Conservation (phyloP, 1,139 yeast species). For the Yamadazyma aaseri region DNA sequence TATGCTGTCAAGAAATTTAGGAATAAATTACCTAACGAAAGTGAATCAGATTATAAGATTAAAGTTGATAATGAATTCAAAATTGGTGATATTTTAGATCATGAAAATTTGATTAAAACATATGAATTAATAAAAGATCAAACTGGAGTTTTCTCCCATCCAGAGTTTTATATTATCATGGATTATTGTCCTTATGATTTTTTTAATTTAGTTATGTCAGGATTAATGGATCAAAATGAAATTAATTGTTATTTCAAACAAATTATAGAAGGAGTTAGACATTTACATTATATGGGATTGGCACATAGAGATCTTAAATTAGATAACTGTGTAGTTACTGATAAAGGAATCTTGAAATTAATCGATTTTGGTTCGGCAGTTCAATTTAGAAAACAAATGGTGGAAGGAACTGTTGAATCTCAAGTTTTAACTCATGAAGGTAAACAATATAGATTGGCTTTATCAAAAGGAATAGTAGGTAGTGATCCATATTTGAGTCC, state of each 20-base stretch:
- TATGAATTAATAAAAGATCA: slow-evolving; percentile 55
- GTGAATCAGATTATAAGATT: slow-evolving; percentile 53
- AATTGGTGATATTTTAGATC: slow-evolving; percentile 59
- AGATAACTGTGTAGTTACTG: slow-evolving; percentile 72
- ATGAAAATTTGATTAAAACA: slow-evolving; percentile 64
- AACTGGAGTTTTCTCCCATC: slow-evolving; percentile 24
- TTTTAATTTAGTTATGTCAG: slow-evolving; percentile 75
- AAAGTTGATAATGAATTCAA: slow-evolving; percentile 68
- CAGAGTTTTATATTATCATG: slow-evolving; percentile 63
- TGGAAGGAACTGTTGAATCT: slow-evolving; percentile 18
- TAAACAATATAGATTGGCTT: slow-evolving; percentile 29
- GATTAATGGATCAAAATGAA: slow-evolving; percentile 58
- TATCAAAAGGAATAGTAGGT: slow-evolving; percentile 72
- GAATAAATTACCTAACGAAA: slow-evolving; percentile 49
- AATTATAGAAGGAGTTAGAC: slow-evolving; percentile 57
- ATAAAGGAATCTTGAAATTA: slow-evolving; percentile 60
- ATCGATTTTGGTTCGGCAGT: slow-evolving; percentile 81
- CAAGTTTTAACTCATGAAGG: slow-evolving; percentile 17
- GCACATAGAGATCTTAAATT: slow-evolving; percentile 77
- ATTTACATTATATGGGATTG: slow-evolving; percentile 64
- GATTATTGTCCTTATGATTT: slow-evolving; percentile 76
- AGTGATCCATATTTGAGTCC: slow-evolving; percentile 83
- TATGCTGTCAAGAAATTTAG: slow-evolving; percentile 74
- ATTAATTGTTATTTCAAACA: slow-evolving; percentile 69
- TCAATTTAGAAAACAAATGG: slow-evolving; percentile 43